phyloP scores from a whole-genome alignment of 129 eudicot species.

The Centrapalus pauciflorus region DNA sequence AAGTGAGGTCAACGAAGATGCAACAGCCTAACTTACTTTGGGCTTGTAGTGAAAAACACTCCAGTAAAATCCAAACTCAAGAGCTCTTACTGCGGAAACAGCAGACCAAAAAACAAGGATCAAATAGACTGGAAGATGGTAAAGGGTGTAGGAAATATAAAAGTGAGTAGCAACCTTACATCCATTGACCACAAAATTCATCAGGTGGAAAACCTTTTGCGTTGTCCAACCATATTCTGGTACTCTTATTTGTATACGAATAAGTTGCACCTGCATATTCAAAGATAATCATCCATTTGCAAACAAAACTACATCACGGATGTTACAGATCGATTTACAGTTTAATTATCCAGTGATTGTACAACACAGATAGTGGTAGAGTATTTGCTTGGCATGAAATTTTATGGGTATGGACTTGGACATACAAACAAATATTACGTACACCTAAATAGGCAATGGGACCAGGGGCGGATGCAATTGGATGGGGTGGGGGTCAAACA shows the following conservation, averaged over 20 bases:
- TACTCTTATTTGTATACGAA: constrained; percentile 63
- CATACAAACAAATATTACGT: background rate
- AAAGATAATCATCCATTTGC: background rate
- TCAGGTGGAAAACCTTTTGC: constrained; percentile 68
- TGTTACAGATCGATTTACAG: too few relatives aligned
- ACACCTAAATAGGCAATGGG: too few relatives aligned
- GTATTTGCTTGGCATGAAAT: background rate
- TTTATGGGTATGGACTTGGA: background rate
- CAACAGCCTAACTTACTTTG: constrained; percentile 32
- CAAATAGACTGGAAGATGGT: constrained; percentile 6
- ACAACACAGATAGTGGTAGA: background rate
- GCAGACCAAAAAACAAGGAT: background rate
- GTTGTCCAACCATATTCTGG: constrained; percentile 76
- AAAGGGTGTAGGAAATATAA: background rate
- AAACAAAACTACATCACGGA: background rate
- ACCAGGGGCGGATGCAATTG: too few relatives aligned
- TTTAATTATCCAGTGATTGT: background rate
- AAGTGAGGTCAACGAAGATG: constrained; percentile 1
- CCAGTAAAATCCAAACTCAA: constrained; percentile 59
- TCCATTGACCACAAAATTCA: constrained; percentile 69
- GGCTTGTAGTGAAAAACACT: constrained; percentile 38
- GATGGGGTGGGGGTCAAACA: too few relatives aligned
- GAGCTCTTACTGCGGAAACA: constrained; percentile 53
- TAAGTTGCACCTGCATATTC: constrained; percentile 51
- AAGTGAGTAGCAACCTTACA: constrained; percentile 43